phyloP scores from a whole-genome alignment of 176 grass and related monocot genomes.

The Aegilops longissima region DNA sequence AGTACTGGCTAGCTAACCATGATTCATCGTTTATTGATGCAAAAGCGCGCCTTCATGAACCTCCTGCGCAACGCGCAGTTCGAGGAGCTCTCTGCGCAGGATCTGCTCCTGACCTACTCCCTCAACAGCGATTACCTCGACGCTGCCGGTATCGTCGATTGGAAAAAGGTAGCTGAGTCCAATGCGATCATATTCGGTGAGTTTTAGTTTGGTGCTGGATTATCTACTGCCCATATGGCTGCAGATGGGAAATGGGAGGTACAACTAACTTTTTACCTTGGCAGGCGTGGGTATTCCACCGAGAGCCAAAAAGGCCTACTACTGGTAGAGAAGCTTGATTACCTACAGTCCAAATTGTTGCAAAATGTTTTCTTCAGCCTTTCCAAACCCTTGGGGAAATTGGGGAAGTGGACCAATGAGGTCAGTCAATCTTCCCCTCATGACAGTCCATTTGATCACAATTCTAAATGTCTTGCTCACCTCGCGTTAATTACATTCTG shows the following conservation, averaged over 20 bases:
- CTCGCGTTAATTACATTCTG: too few species aligned
- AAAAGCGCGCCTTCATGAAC: slow-evolving; percentile 73
- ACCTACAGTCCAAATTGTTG: slow-evolving; percentile 87
- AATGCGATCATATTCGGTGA: slow-evolving; percentile 94
- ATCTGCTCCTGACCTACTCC: slow-evolving; percentile 67
- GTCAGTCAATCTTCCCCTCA: slow-evolving; percentile 43
- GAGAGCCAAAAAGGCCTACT: slow-evolving; percentile 84
- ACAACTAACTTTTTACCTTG: not conserved
- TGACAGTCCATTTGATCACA: not conserved
- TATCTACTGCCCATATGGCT: too few species aligned
- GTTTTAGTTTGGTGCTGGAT: not conserved
- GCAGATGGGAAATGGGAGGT: not conserved
- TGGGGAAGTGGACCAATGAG: slow-evolving; percentile 71
- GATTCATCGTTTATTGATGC: too few species aligned
- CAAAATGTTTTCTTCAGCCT: slow-evolving; percentile 69
- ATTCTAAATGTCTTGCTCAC: too few species aligned
- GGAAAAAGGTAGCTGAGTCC: slow-evolving; percentile 79
- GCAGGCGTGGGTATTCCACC: slow-evolving; percentile 85
- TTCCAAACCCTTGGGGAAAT: slow-evolving; percentile 71
- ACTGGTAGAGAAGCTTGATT: slow-evolving; percentile 87
- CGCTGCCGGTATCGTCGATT: slow-evolving; percentile 79
- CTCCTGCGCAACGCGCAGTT: slow-evolving; percentile 89
- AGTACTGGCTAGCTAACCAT: not conserved
- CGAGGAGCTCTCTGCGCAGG: slow-evolving; percentile 72
- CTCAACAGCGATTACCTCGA: slow-evolving; percentile 87